Evolutionary conservation across 306 rosid species (phyloP).

Genomic region (Sicyos baderoa): DNA sequence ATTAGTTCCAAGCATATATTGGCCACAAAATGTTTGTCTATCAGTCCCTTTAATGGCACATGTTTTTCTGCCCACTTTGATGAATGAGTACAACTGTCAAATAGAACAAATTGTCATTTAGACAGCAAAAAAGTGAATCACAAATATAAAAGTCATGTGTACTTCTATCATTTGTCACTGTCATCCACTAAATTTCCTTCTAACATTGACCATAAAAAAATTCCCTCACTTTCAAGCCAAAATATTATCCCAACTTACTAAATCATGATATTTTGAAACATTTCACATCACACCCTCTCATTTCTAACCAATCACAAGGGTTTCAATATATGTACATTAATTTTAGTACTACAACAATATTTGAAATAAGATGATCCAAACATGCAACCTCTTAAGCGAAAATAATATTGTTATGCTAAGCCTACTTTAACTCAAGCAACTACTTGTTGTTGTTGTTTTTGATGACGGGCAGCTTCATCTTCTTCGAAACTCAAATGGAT

Average conservation of each 20-base stretch:
- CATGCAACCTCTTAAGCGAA: no score
- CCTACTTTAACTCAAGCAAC: no score
- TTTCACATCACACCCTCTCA: background rate
- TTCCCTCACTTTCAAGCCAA: background rate
- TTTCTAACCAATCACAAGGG: background rate
- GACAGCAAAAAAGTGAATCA: slow-evolving; percentile 1
- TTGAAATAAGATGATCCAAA: no score
- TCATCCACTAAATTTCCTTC: slow-evolving; percentile 1
- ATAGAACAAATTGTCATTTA: slow-evolving; percentile 13
- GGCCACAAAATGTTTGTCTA: background rate
- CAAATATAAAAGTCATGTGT: slow-evolving; percentile 4
- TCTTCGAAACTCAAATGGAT: slow-evolving; percentile 49
- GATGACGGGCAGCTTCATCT: slow-evolving; percentile 48
- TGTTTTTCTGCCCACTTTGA: background rate
- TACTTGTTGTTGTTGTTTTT: no score
- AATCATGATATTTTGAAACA: background rate
- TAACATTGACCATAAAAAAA: slow-evolving; percentile 3
- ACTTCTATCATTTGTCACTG: background rate
- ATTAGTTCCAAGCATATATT: no score
- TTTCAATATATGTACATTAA: background rate
- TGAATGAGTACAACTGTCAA: background rate
- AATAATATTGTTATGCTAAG: no score
- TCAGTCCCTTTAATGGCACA: background rate
- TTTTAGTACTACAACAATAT: no score
- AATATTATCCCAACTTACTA: background rate